A percentile compares a stretch with the other conserved stretches of the same genome.
phyloP scores from a whole-genome alignment of 2,329 filamentous ascomycete species.

The Alternaria sp. region DNA sequence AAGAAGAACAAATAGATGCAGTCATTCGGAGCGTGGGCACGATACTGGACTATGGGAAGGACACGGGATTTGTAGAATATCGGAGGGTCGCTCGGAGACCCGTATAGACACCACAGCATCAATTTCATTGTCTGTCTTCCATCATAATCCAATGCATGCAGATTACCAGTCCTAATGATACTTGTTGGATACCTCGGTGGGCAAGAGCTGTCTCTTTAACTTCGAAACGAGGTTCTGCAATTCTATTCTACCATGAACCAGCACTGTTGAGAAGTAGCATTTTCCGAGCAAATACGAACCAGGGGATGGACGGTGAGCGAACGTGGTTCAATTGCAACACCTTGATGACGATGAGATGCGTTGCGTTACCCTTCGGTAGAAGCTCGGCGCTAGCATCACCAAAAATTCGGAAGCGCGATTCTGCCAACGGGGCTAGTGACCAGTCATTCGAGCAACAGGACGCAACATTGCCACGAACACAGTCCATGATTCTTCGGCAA shows the following conservation, averaged over 20 bases:
- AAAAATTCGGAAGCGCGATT: slow-evolving; percentile 16
- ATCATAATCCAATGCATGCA: not conserved
- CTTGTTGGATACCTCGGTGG: slow-evolving; percentile 2
- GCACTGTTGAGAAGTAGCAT: not conserved
- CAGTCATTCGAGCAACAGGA: slow-evolving; percentile 4
- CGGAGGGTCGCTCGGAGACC: slow-evolving; percentile 32
- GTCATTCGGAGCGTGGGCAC: slow-evolving; percentile 15
- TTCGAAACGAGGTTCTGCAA: not conserved
- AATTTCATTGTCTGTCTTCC: slow-evolving; percentile 44
- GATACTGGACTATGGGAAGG: slow-evolving; percentile 24
- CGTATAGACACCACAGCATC: slow-evolving; percentile 45
- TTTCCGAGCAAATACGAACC: accelerated
- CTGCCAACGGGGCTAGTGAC: not conserved
- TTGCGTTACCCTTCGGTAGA: slow-evolving; percentile 26
- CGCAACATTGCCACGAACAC: slow-evolving; percentile 8
- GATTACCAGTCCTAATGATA: not conserved
- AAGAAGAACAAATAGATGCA: slow-evolving; percentile 62
- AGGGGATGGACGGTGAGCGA: not conserved
- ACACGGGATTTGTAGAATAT: slow-evolving; percentile 42
- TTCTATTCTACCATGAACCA: not conserved
- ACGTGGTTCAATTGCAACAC: not conserved
- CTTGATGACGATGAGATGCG: slow-evolving; percentile 8
- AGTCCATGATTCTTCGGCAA: slow-evolving; percentile 49
- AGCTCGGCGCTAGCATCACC: slow-evolving; percentile 30
- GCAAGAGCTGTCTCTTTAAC: not conserved